Base-by-base conservation (phyloP, 805 yeast species). In the Saccharomycopsis sp. region DNA sequence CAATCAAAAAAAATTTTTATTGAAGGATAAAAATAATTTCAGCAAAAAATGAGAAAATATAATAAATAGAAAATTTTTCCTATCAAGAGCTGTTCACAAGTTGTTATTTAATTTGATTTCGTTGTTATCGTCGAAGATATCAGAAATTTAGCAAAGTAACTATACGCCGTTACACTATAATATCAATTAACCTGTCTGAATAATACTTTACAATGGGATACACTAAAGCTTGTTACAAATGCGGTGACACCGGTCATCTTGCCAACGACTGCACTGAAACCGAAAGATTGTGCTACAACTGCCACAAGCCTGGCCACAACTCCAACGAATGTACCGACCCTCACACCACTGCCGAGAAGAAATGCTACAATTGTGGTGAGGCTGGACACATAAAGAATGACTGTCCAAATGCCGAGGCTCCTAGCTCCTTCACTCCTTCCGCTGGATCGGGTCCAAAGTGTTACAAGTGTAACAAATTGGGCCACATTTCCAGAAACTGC, bases 281-380 rank as follows among this genome's bases (percentile, higher is more conserved):
- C 61, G 91, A 87, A 73, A 85, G 91, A 77, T 78, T 89, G 70
- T 89, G 97, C 76, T 89, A 90, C 87, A 89, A 90, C 83, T 89
- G 97, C 75, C 88, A 85, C 71, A 80, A 85, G 73, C 86, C 95
- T 61, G 94, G 94, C 63, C 97, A 89, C 73, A 91, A 89, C 73
- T 88, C 94, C 56, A 80, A 83, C 65, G 95, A 87, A 63, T 91
- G 97, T 75, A 87, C 94, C 51, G 84, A 84, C 69, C 96, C 96
- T 70, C 88, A 85, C 74, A 91, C 90, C 73, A 81, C 87, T 64
- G 83, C 83, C 65, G 82, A 82, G 72, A 91, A 91, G 75, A 91
- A 91, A 73, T 91, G 97, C 75, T 91, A 87, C 85, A 87, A 87
- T 73, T 91, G 97, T 76, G 94, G 94, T 67, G 88, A 86, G 71